Base-by-base conservation (phyloP, 2,329 filamentous ascomycete species). In the Sporothrix schenckii region DNA sequence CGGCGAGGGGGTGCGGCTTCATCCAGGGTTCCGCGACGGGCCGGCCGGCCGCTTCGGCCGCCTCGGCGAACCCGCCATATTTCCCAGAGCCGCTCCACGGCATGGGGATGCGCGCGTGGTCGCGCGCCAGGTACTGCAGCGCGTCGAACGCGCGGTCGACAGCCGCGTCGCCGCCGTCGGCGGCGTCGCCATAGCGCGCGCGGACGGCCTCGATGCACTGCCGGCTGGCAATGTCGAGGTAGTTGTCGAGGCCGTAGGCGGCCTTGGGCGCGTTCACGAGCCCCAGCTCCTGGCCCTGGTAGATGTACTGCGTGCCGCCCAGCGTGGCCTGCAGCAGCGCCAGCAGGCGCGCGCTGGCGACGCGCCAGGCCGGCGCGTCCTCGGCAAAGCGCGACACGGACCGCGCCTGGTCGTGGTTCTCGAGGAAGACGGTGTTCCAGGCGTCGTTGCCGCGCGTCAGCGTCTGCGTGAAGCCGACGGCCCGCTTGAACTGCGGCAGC, bases 91-190 rank as follows among this genome's bases (percentile, higher is more conserved):
- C 81, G 69, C 83, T 83, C 90, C 90, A 92, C 73, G 90, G 88
- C 80, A 92, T 87, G 0, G 90, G 90, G 3, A 87, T 84, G n/a
- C 90, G 83, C 9, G 88, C 84, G 76, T 92, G 87, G 76, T 92
- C 89, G 44, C 89, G 82, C 4, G 84, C 88, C 41, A 91, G 83
- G 71, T 84, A 81, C 72, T 88, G 85, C 68, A 91, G 80, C 52
- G 86, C 81, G 10, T 80, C 77, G 74, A 85, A 82, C 0, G 83
- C 85, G 50, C 83, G 79, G 14, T 80, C 80, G 1, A 87, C 77
- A 30, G 77, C 79, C 47, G 82, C 79, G 4, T 79, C 77, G 39
- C 76, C 78, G 54, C n/a, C n/a, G n/a, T 80, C 79, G 11, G 78
- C 74, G 69, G 81, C 76, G n/a, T 75, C 72, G 1, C 75, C 61